Evolutionary conservation across 306 rosid species (phyloP), one percentile per base, ranked within the genome.

Genomic region (Heteromeles arbutifolia): DNA sequence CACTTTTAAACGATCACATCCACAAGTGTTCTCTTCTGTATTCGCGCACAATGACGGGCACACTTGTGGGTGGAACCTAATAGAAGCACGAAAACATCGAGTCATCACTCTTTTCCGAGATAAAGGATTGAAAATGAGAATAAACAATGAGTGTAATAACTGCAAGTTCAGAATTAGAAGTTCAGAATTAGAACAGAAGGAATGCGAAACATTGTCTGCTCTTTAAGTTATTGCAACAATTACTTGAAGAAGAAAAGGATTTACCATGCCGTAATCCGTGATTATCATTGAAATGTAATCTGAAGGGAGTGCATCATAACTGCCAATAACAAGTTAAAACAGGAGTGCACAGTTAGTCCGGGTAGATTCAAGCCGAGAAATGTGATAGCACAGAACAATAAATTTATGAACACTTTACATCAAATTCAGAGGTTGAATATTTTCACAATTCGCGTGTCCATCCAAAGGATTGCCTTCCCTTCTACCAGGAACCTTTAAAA

Each of bases 181-280:
- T 72, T 56, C 66, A 57, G 26, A 37, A 48, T 18, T n/a, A 29
- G 59, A 22, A 56, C 76, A 34, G 5, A 26, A 45, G 29, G 71
- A 63, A 71, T 32, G 41, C 24, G 0, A 61, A 77, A 44, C 56
- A 15, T 6, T 44, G 2, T 32, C 24, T 18, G 76, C 56, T 78
- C 14, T 26, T 6, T 18, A 26, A 26, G 62, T 9, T 43, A 12
- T 58, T 26, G 12, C 37, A 44, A 67, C 25, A 74, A 45, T 24
- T 32, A 57, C 11, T 24, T 58, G 21, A 22, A 58, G 57, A 41
- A 25, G 28, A 24, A 53, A 39, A 37, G 65, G 15, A 26, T 78
- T 87, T 85, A 93, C 98, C 97, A 89, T 89, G 87, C 98, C 98
- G 83, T 89, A 86, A 72, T 93, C 98, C 6, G 98, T 89, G 79